A percentile compares a stretch with the other conserved stretches of the same genome.
phyloP scores from a whole-genome alignment of 163 green algal species.

The Scenedesmus sp. region DNA sequence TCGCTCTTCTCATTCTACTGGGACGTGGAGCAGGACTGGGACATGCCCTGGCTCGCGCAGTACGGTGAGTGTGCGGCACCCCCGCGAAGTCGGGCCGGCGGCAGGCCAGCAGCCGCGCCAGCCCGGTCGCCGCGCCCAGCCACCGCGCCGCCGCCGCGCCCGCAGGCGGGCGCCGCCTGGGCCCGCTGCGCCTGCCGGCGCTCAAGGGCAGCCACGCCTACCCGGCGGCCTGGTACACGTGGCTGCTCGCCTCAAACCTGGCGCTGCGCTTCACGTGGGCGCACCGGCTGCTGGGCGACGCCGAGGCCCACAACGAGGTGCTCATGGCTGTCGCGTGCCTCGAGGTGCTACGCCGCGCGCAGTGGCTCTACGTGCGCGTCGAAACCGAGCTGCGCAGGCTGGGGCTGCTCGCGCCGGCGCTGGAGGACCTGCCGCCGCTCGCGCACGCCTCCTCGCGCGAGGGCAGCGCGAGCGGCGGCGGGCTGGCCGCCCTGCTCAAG shows the following conservation, averaged over 20 bases:
- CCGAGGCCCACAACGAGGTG: constrained; percentile 68
- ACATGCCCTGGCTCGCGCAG: constrained; percentile 78
- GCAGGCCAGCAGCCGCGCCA: no score
- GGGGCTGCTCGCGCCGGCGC: neutral
- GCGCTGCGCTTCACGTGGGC: constrained; percentile 88
- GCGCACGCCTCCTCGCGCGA: no score
- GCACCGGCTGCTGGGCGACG: constrained; percentile 87
- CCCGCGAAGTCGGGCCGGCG: neutral
- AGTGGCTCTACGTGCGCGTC: constrained; percentile 92
- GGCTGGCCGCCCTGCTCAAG: no score
- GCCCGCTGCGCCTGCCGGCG: constrained; percentile 46
- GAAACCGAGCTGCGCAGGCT: constrained; percentile 91
- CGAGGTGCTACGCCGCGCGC: constrained; percentile 85
- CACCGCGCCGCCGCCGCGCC: no score
- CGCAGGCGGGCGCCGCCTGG: neutral
- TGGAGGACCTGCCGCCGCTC: no score
- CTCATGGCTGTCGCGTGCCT: constrained; percentile 73
- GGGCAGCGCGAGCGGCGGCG: no score
- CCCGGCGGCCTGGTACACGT: constrained; percentile 70
- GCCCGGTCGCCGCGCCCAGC: no score
- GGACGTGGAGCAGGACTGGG: constrained; percentile 97
- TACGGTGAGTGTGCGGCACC: constrained; percentile 53
- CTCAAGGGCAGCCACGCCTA: constrained; percentile 63
- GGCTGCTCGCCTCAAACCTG: constrained; percentile 85
- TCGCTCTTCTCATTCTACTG: constrained; percentile 94